phyloP scores from a whole-genome alignment of 2,329 filamentous ascomycete species.

The Westerdykella ornata region DNA sequence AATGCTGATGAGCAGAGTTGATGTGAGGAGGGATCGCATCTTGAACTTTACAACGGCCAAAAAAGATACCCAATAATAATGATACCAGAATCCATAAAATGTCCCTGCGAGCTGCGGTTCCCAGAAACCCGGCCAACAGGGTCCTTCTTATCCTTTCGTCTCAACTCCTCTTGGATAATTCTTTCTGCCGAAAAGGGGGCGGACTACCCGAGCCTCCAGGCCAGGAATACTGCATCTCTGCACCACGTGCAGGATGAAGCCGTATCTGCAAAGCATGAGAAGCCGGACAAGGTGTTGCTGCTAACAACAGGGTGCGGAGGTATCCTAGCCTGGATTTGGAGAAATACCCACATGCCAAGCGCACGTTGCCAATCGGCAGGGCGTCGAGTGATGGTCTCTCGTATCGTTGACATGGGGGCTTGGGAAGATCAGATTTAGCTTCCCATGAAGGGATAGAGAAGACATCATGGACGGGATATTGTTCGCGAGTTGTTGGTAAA shows the following conservation, averaged over 20 bases:
- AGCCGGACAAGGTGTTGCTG: background rate
- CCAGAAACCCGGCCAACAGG: background rate
- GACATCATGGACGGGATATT: background rate
- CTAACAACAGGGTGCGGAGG: background rate
- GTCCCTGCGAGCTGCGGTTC: background rate
- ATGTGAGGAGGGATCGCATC: conserved; percentile 27
- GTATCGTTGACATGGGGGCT: background rate
- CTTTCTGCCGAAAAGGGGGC: background rate
- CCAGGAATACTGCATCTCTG: background rate
- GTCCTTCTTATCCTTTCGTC: background rate
- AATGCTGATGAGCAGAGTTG: conserved; percentile 21
- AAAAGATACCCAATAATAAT: background rate
- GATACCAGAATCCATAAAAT: background rate
- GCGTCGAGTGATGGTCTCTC: background rate
- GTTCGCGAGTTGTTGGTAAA: too few relatives aligned
- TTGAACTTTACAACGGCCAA: conserved; percentile 2
- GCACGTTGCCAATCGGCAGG: background rate
- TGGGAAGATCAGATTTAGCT: background rate
- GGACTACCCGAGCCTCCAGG: background rate
- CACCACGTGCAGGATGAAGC: background rate
- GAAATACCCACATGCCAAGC: background rate
- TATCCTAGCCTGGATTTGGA: background rate
- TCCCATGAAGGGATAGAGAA: background rate
- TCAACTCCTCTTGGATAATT: background rate
- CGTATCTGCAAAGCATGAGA: background rate